Conservation (phyloP, 768 basidiomycete species). For the Boletus reticuloceps region DNA sequence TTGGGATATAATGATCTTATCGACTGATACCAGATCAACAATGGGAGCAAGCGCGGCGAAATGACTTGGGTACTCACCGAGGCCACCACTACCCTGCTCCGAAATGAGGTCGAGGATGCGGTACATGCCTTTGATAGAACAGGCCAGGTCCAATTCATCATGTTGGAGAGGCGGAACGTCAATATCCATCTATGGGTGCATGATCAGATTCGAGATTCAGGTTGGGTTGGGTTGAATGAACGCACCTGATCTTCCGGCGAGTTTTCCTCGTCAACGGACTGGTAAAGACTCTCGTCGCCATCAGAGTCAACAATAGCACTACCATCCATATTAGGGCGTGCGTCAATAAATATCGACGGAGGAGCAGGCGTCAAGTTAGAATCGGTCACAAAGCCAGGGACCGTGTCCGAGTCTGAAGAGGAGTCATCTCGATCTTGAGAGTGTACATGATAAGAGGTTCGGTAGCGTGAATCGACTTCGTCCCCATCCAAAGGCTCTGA, state of each 20-base stretch:
- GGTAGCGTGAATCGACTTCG: too few relatives aligned
- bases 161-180: too few relatives aligned
- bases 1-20: constrained; percentile 49
- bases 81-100: constrained; percentile 48
- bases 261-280: constrained; percentile 9
- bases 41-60: background rate
- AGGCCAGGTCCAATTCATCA: too few relatives aligned
- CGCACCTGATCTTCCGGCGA: constrained; percentile 6
- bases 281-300: constrained; percentile 12
- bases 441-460: too few relatives aligned
- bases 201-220: background rate
- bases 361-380: background rate
- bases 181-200: constrained; percentile 13
- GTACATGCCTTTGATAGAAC: too few relatives aligned
- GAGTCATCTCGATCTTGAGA: too few relatives aligned
- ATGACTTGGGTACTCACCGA: constrained; percentile 47
- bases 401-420: background rate
- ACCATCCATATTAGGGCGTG: background rate
- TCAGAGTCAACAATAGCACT: background rate
- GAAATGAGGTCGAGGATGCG: constrained; percentile 41
- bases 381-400: background rate
- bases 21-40: background rate
- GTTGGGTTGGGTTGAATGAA: background rate
- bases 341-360: background rate
- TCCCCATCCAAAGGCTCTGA: too few relatives aligned